Conservation (phyloP, 2,329 filamentous ascomycete genomes). For the Aspergillus sp. region DNA sequence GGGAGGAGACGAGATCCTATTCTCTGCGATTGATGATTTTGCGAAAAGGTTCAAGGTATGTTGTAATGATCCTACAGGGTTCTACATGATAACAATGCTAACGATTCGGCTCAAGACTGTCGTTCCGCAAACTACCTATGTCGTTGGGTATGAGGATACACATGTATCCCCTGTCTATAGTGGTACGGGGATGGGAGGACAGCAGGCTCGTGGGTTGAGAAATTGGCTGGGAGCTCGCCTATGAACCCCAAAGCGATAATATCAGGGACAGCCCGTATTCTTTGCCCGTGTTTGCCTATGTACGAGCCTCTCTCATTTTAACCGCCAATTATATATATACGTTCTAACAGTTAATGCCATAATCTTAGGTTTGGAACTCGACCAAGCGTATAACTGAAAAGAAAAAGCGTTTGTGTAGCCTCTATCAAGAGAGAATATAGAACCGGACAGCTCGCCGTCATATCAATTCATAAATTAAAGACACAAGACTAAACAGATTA, state of each 20-base stretch:
- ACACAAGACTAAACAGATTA: conserved; percentile 11
- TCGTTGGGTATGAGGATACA: conserved; percentile 29
- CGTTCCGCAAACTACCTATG: conserved; percentile 27
- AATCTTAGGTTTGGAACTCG: background rate
- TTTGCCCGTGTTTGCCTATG: conserved; percentile 6
- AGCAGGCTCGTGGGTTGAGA: conserved; percentile 28
- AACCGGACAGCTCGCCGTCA: conserved; percentile 16
- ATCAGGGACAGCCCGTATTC: background rate
- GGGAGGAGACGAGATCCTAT: conserved; percentile 55
- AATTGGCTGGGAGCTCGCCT: conserved; percentile 29
- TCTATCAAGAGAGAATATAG: conserved; percentile 3
- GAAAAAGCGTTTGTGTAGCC: background rate
- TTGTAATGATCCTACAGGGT: background rate
- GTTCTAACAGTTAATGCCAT: background rate
- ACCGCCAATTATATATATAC: background rate
- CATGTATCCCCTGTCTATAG: conserved; percentile 31
- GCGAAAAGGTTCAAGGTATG: conserved; percentile 33
- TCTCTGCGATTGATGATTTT: conserved; percentile 36
- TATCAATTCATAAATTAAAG: conserved; percentile 22
- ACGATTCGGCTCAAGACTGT: conserved; percentile 22
- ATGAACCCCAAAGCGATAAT: conserved; percentile 8
- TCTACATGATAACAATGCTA: background rate
- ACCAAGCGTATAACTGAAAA: background rate
- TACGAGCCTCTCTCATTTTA: background rate
- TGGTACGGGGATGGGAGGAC: conserved; percentile 17